A percentile compares a stretch with the other conserved stretches of the same genome.
phyloP scores from a whole-genome alignment of 805 yeast genomes.

The Suhomyces emberorum region DNA sequence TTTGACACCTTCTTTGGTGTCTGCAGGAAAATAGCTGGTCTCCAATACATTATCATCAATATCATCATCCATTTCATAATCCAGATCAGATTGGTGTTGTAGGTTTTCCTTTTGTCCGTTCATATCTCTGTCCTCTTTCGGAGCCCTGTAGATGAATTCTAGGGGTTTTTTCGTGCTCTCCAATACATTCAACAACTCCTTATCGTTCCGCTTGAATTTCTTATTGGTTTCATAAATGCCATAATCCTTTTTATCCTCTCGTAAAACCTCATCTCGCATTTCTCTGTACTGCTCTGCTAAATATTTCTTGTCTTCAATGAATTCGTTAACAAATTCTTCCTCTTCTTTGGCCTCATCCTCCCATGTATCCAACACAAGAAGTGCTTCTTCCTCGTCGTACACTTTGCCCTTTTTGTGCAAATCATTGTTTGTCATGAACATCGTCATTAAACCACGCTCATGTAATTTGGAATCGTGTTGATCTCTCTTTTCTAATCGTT shows the following conservation, averaged over 20 bases:
- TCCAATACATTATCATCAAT: conserved; percentile 8
- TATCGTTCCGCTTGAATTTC: background rate
- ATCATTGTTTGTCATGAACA: conserved; percentile 5
- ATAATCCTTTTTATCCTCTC: background rate
- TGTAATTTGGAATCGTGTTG: conserved; percentile 9
- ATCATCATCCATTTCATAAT: background rate
- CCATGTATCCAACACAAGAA: conserved; percentile 10
- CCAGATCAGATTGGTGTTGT: background rate
- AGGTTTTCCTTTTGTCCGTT: background rate
- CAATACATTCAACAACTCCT: background rate
- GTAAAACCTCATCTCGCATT: background rate
- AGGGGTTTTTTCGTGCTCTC: background rate
- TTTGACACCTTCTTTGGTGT: conserved; percentile 7
- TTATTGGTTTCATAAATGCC: background rate
- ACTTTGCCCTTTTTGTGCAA: conserved; percentile 1
- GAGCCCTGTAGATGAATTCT: too few relatives aligned
- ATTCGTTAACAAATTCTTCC: conserved; percentile 3
- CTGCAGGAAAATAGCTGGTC: conserved; percentile 10
- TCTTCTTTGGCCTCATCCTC: conserved; percentile 4
- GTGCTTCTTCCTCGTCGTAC: conserved; percentile 10
- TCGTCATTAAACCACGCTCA: conserved; percentile 12
- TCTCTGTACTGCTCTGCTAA: background rate
- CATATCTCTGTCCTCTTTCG: background rate
- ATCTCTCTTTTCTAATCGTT: conserved; percentile 9
- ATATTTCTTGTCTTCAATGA: conserved; percentile 5